Base-by-base conservation (phyloP, 2,329 filamentous ascomycete genomes). In the Pyricularia pennisetigena region DNA sequence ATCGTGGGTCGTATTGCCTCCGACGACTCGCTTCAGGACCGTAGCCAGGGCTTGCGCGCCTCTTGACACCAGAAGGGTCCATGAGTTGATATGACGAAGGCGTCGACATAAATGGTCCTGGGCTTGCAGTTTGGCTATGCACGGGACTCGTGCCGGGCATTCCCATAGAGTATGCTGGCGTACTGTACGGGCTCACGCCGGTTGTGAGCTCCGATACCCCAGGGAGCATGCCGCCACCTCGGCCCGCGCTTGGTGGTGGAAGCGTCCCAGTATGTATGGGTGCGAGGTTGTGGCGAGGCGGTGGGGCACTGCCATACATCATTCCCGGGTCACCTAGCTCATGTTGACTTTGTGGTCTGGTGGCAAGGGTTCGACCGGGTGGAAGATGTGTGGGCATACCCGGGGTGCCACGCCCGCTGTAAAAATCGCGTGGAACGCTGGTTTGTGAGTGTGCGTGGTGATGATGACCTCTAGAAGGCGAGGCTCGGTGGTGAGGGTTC, bases 141-240 rank as follows among this genome's bases (percentile, higher is more conserved):
- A 78, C 73, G 29, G 77, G 75, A 70, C 79, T 78, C 64, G 75
- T 75, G 57, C 74, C 79, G 3, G 80, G 77, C 8, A 77, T 75
- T 32, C 78, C 78, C 67, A 80, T 75, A 8, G 82, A 81, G 73
- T 85, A 86, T 0, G 84, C 83, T 57, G 84, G 83, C n/a, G 84
- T 84, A 71, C 79, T 84, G 74, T 88, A 89, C 0, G 86, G 85
- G 71, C 83, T 87, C 35, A 88, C 80, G 14, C 87, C 87, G 0
- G 86, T 89, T 1, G 87, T 89, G 72, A 90, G 81, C 74, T 90
- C 87, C 49, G 85, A 83, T 20, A 90, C 81, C 66, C 86, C 83
- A 1, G 87, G 87, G n/a, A 90, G 78, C 70, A 84, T 79, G 0
- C 79, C 82, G 6, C 77, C 78, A n/a, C 77, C 77, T 30, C 77